A percentile compares a stretch with the other conserved stretches of the same genome.
Conservation (phyloP, 2,329 filamentous ascomycete species). For the Penicillium janthinellum region DNA sequence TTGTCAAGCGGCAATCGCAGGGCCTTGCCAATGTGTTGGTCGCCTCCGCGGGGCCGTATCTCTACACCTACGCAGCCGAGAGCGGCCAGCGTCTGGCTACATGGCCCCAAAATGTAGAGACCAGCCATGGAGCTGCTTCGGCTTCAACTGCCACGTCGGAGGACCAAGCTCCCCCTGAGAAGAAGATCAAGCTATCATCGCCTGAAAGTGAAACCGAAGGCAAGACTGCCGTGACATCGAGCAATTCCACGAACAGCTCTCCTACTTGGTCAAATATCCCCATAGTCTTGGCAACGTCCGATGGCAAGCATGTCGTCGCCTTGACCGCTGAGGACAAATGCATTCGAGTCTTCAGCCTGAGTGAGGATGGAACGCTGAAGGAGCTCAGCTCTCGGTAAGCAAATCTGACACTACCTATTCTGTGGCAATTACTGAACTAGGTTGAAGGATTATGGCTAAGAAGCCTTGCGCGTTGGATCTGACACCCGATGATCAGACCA, state of each 20-base stretch:
- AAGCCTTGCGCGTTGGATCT: conserved; percentile 76
- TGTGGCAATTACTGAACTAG: conserved; percentile 13
- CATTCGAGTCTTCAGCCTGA: conserved; percentile 76
- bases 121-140: conserved; percentile 30
- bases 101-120: conserved; percentile 54
- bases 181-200: conserved; percentile 47
- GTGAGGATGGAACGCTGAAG: conserved; percentile 61
- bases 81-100: conserved; percentile 61
- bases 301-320: conserved; percentile 70
- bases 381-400: conserved; percentile 72
- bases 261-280: conserved; percentile 62
- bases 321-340: conserved; percentile 91
- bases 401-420: not conserved
- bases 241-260: conserved; percentile 22
- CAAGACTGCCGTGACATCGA: conserved; percentile 18
- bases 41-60: conserved; percentile 70
- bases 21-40: conserved; percentile 59
- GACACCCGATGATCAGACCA: conserved; percentile 68
- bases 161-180: conserved; percentile 44
- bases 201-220: conserved; percentile 23
- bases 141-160: conserved; percentile 29
- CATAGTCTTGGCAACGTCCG: conserved; percentile 64
- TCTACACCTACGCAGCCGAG: conserved; percentile 67
- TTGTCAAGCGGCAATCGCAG: conserved; percentile 31
- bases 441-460: conserved; percentile 77